Evolutionary conservation across 2,329 filamentous ascomycete genomes (phyloP), one percentile per base, ranked within the genome.

Genomic region (Hymenoscyphus infarciens): DNA sequence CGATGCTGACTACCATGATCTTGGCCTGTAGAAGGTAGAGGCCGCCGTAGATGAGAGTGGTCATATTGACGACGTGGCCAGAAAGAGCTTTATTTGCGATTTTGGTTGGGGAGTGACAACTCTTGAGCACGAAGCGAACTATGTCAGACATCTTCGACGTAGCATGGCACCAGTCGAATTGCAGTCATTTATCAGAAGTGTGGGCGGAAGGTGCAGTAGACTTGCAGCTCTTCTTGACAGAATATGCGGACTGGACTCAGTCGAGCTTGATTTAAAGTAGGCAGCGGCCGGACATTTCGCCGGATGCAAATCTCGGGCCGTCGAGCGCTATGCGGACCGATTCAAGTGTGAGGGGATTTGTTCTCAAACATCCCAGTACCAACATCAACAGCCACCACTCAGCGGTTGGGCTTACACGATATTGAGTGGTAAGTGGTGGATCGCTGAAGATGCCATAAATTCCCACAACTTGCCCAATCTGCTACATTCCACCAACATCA

Each of bases 371-470:
- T 22, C 42, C 42, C 42, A 11, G 42, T 25, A 49, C 42, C 42
- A 49, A 49, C n/a, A 49, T 49, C 42, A 19, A 49, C 42, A 49
- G 42, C 19, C 42, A 49, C n/a, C 7, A n/a, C 42, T 25, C 42
- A 49, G 42, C 42, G n/a, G 42, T 49, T 49, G 42, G 19, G 42
- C 42, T 49, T 49, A 49, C 42, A 49, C 42, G n/a, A 49, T 22
- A 49, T 7, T 22, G 42, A 49, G 42, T 49, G 42, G 19, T 49
- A 49, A 49, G 42, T 49, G 42, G 42, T 49, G n/a, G 19, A 49
- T 22, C 19, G 42, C 33, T 56, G 54, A 56, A 56, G 54, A 56
- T 56, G n/a, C 42, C 42, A 45, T 45, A 45, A n/a, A 45, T 45
- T 45, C 39, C n/a, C n/a, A 49, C 16, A 22, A 49, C 42, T 22